These are phyloP conservation scores for Tetrahymena thermophila DNA, from an alignment of 73 alveolate species.

Conservation along the genomic window DNA sequence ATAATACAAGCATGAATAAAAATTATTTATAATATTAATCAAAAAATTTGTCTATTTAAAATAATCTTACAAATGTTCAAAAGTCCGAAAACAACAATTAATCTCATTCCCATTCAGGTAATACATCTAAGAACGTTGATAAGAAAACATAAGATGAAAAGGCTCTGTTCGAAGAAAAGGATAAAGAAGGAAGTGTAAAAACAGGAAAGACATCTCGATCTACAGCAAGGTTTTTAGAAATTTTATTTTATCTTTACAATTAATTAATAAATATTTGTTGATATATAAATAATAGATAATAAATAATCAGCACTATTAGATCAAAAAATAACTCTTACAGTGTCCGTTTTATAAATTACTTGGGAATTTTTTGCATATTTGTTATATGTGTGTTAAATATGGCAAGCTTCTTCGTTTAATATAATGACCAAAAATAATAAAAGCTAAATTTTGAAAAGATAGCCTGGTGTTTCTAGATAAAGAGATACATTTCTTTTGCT, in stretches of 20 bases:
- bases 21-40: not conserved
- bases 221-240: not conserved
- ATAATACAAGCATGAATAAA: not conserved
- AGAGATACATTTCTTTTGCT: not conserved
- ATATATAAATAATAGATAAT: not conserved
- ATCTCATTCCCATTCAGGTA: not conserved
- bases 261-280: not conserved
- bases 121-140: not conserved
- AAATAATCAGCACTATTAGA: not conserved
- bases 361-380: not conserved
- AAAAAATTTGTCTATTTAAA: not conserved
- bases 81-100: not conserved
- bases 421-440: not conserved
- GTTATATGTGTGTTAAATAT: not conserved
- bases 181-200: not conserved
- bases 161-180: not conserved
- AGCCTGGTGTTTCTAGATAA: not conserved
- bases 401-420: not conserved
- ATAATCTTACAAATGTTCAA: not conserved
- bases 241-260: not conserved
- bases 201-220: not conserved
- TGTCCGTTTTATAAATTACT: not conserved
- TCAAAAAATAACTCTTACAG: not conserved
- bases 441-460: not conserved
- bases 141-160: not conserved